Evolutionary conservation across 805 yeast genomes (phyloP), one percentile per base, ranked within the genome.

Genomic region (Kodamaea kakaduensis): DNA sequence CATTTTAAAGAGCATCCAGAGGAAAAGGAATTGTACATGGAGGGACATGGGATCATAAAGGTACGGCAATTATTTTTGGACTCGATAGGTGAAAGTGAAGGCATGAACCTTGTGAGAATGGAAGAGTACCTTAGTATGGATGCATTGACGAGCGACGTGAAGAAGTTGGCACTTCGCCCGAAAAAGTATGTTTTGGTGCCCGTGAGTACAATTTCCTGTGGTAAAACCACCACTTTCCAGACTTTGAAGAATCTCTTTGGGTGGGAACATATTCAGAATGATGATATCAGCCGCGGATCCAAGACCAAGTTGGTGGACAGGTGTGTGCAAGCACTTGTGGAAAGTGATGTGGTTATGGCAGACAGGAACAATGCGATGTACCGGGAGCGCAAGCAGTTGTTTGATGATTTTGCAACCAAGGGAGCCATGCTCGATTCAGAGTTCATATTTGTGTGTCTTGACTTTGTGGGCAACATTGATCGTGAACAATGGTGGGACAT

Each of bases 201-300:
- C 0, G 77, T 89, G 3, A 88, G 97, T 0, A 87, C 95, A 0
- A 75, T 90, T 34, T 97, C 97, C 0, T 86, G 96, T 58, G 98
- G 98, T 6, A 93, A 93, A 53, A 88, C 97, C 0, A 87, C 97
- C 0, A 74, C 84, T 0, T 76, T 84, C 5, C 53, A 75, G 22
- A 78, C 89, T 0, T 61, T 93, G 25, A 42, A 50, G 0, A 50
- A 67, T 7, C 55, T 89, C 7, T 79, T 66, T 37, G 38, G 40
- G 3, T 82, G 95, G 81, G 81, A 74, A 0, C 84, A 81, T 47
- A 67, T 84, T 8, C 96, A 87, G 54, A 93, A 87, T 59, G 97
- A 90, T 58, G 76, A 84, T 45, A 65, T 84, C 14, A 16, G 61
- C 5, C 67, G 67, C 14, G 63, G 66, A 5, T 67, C 71, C n/a